These are phyloP conservation scores for Vaccinium myrtillus DNA, from an alignment of 148 eudicot genomes.

Conservation along the genomic window DNA sequence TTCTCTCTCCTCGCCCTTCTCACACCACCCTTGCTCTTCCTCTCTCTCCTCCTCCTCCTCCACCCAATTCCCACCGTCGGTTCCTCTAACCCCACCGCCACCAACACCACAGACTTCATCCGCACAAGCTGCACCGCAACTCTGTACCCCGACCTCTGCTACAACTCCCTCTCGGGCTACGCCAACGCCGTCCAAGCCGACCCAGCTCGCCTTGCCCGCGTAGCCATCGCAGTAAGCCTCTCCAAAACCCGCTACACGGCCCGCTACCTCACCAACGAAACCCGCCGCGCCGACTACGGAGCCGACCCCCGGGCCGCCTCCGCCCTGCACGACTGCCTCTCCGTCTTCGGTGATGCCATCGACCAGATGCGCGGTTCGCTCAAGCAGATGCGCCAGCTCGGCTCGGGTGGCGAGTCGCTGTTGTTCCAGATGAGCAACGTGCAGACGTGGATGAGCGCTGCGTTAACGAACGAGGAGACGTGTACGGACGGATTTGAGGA, in stretches of 20 bases:
- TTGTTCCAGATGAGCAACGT: slow-evolving; percentile 74
- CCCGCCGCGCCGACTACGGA: slow-evolving; percentile 36
- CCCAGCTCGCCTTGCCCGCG: slow-evolving; percentile 57
- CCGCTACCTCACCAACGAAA: slow-evolving; percentile 36
- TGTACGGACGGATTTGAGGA: slow-evolving; percentile 68
- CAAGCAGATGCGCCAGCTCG: slow-evolving; percentile 54
- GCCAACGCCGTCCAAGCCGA: slow-evolving; percentile 45
- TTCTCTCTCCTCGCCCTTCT: slow-evolving; percentile 21
- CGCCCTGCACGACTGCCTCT: slow-evolving; percentile 56
- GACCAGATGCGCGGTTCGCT: slow-evolving; percentile 53
- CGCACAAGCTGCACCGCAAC: slow-evolving; percentile 66
- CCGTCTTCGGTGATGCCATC: slow-evolving; percentile 57
- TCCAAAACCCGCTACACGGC: slow-evolving; percentile 29
- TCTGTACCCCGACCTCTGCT: slow-evolving; percentile 66
- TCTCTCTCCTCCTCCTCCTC: not conserved
- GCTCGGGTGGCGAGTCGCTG: slow-evolving; percentile 32
- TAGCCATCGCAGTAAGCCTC: slow-evolving; percentile 65
- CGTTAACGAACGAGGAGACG: slow-evolving; percentile 76
- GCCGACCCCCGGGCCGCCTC: slow-evolving; percentile 41
- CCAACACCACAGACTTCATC: slow-evolving; percentile 46
- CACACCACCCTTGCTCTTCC: not conserved
- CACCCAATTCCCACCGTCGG: slow-evolving; percentile 13
- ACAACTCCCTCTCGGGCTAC: slow-evolving; percentile 61
- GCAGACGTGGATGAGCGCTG: slow-evolving; percentile 96
- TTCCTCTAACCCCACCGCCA: not conserved